A percentile compares a stretch with the other conserved stretches of the same genome.
These are phyloP conservation scores for Citrullus mucosospermus DNA, from an alignment of 306 rosid species.

Conservation along the genomic window DNA sequence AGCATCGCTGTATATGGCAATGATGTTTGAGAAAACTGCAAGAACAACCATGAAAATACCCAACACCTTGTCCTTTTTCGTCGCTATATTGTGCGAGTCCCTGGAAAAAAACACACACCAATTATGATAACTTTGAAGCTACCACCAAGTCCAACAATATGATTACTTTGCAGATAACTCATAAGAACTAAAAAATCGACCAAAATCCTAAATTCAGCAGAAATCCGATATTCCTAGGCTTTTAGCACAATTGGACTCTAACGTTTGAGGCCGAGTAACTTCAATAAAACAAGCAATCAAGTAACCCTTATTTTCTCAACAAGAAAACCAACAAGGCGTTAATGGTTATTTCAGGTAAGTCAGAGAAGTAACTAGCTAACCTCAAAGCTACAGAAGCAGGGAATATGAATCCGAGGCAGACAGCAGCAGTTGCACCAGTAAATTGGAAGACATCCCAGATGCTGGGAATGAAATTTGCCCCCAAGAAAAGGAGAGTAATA, in stretches of 20 bases:
- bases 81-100: constrained; percentile 25
- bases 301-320: background rate
- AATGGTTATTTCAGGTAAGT: background rate
- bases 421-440: constrained; percentile 35
- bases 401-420: constrained; percentile 33
- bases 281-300: background rate
- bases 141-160: background rate
- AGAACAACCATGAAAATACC: constrained; percentile 17
- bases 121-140: background rate
- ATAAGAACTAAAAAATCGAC: background rate
- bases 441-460: constrained; percentile 43
- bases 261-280: background rate
- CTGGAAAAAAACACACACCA: constrained; percentile 2
- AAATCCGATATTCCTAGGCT: background rate
- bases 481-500: constrained; percentile 19
- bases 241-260: background rate
- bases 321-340: background rate
- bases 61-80: constrained; percentile 24
- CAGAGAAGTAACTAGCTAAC: constrained; percentile 9
- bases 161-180: background rate
- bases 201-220: background rate
- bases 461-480: constrained; percentile 33
- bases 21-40: constrained; percentile 18
- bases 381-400: constrained; percentile 29
- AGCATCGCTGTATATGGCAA: constrained; percentile 28